Conservation (phyloP, 768 basidiomycete species). For the Leccinellum albellum region DNA sequence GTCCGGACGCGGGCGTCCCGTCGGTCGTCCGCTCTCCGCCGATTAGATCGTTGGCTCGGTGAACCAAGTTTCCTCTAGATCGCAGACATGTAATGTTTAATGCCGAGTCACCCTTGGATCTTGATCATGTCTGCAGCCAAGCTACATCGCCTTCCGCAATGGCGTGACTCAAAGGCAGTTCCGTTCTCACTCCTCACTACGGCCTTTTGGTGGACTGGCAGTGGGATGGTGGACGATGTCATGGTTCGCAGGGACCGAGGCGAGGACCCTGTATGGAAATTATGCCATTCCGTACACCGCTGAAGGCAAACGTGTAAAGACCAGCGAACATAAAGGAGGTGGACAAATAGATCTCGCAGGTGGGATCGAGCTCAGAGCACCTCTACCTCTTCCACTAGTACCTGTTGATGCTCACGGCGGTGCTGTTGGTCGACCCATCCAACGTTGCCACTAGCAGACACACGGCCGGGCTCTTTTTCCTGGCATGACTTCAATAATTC, state of each 20-base stretch:
- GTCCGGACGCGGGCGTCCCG: not conserved
- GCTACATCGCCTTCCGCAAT: slow-evolving; percentile 41
- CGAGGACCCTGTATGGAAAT: slow-evolving; percentile 50
- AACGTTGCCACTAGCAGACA: not conserved
- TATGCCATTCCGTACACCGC: slow-evolving; percentile 51
- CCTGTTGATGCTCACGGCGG: slow-evolving; percentile 1
- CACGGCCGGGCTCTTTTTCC: not conserved
- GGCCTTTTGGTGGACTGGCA: slow-evolving; percentile 41
- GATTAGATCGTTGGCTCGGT: slow-evolving; percentile 39
- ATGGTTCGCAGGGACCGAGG: slow-evolving; percentile 39
- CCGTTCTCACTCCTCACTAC: slow-evolving; percentile 46
- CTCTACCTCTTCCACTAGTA: slow-evolving; percentile 7
- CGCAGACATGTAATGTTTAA: slow-evolving; percentile 43
- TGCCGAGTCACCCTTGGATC: slow-evolving; percentile 44
- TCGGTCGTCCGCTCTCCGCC: not conserved
- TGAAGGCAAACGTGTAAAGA: slow-evolving; percentile 44
- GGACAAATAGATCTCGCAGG: slow-evolving; percentile 72
- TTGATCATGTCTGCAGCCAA: slow-evolving; percentile 33
- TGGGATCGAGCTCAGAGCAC: slow-evolving; percentile 54
- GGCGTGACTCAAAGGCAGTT: slow-evolving; percentile 38
- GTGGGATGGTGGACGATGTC: slow-evolving; percentile 35
- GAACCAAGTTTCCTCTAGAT: slow-evolving; percentile 31
- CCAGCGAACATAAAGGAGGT: slow-evolving; percentile 37
- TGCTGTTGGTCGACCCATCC: not conserved
- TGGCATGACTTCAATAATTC: not conserved